Percentiles rank a stretch among this genome's conserved stretches.
Conservation (phyloP, 176 grass and related monocot species). For the Thinopyrum elongatum region DNA sequence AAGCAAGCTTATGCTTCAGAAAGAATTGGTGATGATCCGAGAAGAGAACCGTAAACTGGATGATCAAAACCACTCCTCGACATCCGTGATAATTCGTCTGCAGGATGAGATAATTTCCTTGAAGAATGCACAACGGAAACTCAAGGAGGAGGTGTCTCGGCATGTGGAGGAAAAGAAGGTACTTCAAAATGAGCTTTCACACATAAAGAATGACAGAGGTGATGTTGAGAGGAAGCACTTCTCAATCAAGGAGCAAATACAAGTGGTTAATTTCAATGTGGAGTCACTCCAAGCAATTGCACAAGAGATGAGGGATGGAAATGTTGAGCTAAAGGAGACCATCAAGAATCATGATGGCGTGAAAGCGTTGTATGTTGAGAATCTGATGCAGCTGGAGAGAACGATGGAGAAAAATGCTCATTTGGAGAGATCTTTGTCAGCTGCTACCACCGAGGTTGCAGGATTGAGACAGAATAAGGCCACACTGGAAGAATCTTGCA, state of each 20-base stretch:
- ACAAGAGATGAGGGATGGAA: constrained; percentile 70
- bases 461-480: constrained; percentile 45
- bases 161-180: constrained; percentile 66
- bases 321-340: constrained; percentile 79
- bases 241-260: constrained; percentile 67
- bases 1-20: constrained; percentile 51
- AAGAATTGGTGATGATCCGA: constrained; percentile 51
- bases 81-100: constrained; percentile 62
- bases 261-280: constrained; percentile 74
- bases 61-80: constrained; percentile 65
- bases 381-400: constrained; percentile 69
- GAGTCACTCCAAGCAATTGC: constrained; percentile 73
- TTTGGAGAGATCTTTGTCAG: constrained; percentile 67
- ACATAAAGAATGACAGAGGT: constrained; percentile 64
- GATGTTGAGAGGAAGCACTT: constrained; percentile 65
- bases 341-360: constrained; percentile 69
- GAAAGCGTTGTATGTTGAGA: constrained; percentile 59
- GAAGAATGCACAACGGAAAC: constrained; percentile 54
- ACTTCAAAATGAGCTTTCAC: constrained; percentile 65
- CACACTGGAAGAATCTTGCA: constrained; percentile 60
- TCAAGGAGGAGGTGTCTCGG: constrained; percentile 64
- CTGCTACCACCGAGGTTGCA: constrained; percentile 63
- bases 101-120: constrained; percentile 92
- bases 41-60: constrained; percentile 73
- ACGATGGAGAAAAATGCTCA: constrained; percentile 69